These are phyloP conservation scores for Colletotrichum siamense DNA, from an alignment of 2,329 filamentous ascomycete species.

Conservation along the genomic window DNA sequence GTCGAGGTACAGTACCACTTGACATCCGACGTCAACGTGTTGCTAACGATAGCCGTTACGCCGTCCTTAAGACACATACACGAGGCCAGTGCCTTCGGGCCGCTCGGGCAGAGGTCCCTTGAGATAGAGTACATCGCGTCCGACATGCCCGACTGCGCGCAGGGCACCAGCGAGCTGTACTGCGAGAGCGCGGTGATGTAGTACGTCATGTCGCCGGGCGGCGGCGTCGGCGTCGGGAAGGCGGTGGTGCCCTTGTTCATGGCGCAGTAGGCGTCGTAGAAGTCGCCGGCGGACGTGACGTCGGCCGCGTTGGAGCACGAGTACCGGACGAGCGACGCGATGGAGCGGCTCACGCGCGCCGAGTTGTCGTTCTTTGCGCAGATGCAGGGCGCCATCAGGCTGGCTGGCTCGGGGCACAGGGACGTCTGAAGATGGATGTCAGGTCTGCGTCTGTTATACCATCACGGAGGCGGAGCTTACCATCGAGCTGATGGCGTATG, in stretches of 20 bases:
- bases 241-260: slow-evolving; percentile 54
- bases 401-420: slow-evolving; percentile 43
- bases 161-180: slow-evolving; percentile 48
- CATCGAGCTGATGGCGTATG: slow-evolving; percentile 43
- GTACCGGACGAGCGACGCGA: slow-evolving; percentile 47
- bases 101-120: slow-evolving; percentile 46
- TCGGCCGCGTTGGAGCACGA: slow-evolving; percentile 53
- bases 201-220: slow-evolving; percentile 61
- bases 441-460: not conserved
- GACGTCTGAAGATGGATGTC: not conserved
- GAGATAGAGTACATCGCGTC: slow-evolving; percentile 44
- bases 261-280: slow-evolving; percentile 58
- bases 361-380: slow-evolving; percentile 58
- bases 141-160: slow-evolving; percentile 50
- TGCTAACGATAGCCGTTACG: slow-evolving; percentile 48
- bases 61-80: slow-evolving; percentile 57
- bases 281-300: slow-evolving; percentile 52
- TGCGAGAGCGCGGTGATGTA: slow-evolving; percentile 57
- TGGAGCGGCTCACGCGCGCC: slow-evolving; percentile 42
- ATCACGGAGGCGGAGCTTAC: not conserved
- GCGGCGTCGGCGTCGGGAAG: slow-evolving; percentile 50
- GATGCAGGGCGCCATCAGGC: slow-evolving; percentile 54
- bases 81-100: slow-evolving; percentile 55
- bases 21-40: slow-evolving; percentile 47
- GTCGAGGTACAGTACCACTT: slow-evolving; percentile 50